phyloP scores from a whole-genome alignment of 371 early-diverging fungal species.

The Basidiobolus heterosporus region DNA sequence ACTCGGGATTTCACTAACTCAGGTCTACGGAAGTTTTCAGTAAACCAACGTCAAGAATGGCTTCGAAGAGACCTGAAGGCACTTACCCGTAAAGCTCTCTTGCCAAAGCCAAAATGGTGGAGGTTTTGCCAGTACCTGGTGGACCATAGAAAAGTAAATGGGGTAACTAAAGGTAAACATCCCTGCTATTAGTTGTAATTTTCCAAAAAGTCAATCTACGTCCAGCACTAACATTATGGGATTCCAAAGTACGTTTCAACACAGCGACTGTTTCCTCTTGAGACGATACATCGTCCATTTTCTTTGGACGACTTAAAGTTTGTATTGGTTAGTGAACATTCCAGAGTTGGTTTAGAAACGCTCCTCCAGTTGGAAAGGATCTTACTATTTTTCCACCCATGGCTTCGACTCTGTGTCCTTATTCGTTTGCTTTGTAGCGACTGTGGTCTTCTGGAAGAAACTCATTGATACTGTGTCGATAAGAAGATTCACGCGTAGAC shows the following conservation, averaged over 20 bases:
- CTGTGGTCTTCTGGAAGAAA: too few species aligned
- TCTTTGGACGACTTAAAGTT: constrained; percentile 58
- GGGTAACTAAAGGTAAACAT: constrained; percentile 53
- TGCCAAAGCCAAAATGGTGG: constrained; percentile 88
- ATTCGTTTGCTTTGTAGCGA: too few species aligned
- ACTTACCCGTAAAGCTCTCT: constrained; percentile 72
- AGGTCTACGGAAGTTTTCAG: constrained; percentile 24
- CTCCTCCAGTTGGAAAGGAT: too few species aligned
- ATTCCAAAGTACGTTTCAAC: constrained; percentile 63
- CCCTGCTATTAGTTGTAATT: neutral
- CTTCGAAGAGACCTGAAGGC: neutral
- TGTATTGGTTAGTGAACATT: constrained; percentile 1
- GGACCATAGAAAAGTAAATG: constrained; percentile 98
- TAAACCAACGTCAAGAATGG: too few species aligned
- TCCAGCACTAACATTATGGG: constrained; percentile 45
- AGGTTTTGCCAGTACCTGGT: constrained; percentile 98
- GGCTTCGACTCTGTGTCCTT: constrained; percentile 12
- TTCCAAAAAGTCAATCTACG: too few species aligned
- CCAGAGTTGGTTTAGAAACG: too few species aligned
- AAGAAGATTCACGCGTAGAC: too few species aligned
- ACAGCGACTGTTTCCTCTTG: constrained; percentile 84
- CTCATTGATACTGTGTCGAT: too few species aligned
- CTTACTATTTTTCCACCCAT: constrained; percentile 71
- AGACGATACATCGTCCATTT: constrained; percentile 68
- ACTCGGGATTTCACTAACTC: constrained; percentile 59